Evolutionary conservation across 202 grass and related monocot genomes (phyloP).

Genomic region (Dendrocalamus latiflorus): DNA sequence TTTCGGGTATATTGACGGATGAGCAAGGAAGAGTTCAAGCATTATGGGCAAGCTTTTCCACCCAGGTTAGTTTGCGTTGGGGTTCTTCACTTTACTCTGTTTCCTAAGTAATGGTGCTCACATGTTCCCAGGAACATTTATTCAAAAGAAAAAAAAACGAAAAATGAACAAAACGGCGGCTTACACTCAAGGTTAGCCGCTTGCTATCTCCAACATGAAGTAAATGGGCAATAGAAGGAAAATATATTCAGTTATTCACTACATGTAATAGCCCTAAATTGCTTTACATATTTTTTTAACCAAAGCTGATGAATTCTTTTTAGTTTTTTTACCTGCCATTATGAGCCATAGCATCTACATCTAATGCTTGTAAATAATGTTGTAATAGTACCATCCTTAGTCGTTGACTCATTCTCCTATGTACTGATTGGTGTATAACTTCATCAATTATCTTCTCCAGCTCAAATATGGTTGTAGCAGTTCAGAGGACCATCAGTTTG

Average conservation of each 20-base stretch:
- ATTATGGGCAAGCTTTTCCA: constrained; percentile 98
- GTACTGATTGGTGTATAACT: constrained; percentile 4
- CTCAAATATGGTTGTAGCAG: constrained; percentile 88
- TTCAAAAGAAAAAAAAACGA: constrained; percentile 35
- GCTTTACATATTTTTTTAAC: neutral
- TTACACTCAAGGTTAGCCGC: constrained; percentile 37
- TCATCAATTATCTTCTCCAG: constrained; percentile 40
- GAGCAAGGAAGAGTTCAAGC: constrained; percentile 98
- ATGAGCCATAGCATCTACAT: neutral
- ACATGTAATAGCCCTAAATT: constrained; percentile 5
- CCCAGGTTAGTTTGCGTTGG: constrained; percentile 59
- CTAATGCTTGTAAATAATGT: constrained; percentile 1
- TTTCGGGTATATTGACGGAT: constrained; percentile 94
- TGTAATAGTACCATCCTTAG: neutral
- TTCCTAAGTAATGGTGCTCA: constrained; percentile 29
- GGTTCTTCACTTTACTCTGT: constrained; percentile 5
- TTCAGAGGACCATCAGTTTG: constrained; percentile 98
- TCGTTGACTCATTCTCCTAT: neutral
- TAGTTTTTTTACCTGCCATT: neutral
- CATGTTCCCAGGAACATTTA: constrained; percentile 29
- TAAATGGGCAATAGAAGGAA: constrained; percentile 23
- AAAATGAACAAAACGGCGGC: constrained; percentile 38
- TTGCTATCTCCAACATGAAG: constrained; percentile 30
- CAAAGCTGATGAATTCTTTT: neutral
- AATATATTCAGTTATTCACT: neutral